Evolutionary conservation across 2,329 filamentous ascomycete genomes (phyloP), one percentile per base, ranked within the genome.

Genomic region (Hypoxylon sp.): DNA sequence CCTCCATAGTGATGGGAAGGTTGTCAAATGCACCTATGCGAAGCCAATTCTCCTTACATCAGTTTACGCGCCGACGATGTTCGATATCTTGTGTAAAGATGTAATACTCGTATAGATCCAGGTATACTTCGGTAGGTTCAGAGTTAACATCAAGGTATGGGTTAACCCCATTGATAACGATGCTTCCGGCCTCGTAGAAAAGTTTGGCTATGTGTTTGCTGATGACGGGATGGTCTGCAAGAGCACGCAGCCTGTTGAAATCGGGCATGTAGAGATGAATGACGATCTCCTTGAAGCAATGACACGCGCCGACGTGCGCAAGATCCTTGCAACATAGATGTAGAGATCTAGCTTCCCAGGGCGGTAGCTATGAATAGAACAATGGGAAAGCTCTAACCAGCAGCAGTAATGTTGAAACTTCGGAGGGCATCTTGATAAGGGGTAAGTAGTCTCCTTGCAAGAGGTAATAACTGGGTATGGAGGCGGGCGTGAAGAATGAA

Each of bases 251-350:
- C 25, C 50, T 68, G 9, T 49, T n/a, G 28, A 68, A 55, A 30
- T 61, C 60, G 14, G 51, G 34, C 11, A 30, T 43, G 51, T 48
- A 38, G 46, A 60, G 38, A 25, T 43, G 49, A 28, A 64, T 34
- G 5, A 14, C 14, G 19, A 68, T 61, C 17, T 43, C 21, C 14
- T 23, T 34, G 10, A 68, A 68, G 1, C 50, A 57, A 32, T 53
- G 21, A 23, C 17, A 21, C 21, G 65, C 65, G 19, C 60, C 60
- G 7, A 53, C 28, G n/a, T 58, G 14, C 28, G 60, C 65, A 25
- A 68, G 30, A 34, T 19, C 21, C 38, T 65, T 68, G 48, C 50
- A 68, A 43, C 56, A 61, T 17, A 64, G 36, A 43, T 61, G 60
- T 14, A 65, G 21, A 36, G 46, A 36, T 32, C 65, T 57, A 28